Conservation (phyloP, 306 rosid species). For the Citrullus colocynthis region DNA sequence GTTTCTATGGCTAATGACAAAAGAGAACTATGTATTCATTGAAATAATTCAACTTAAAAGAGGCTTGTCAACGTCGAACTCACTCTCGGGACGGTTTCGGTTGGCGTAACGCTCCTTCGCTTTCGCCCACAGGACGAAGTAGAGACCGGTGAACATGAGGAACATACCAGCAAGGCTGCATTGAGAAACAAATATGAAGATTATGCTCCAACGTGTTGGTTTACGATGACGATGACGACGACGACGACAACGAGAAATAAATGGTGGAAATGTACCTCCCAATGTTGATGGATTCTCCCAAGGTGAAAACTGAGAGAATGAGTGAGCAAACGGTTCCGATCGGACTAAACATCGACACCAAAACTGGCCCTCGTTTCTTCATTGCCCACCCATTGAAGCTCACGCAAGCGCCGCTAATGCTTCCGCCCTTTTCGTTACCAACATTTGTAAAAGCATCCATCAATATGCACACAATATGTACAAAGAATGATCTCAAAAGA, state of each 20-base stretch:
- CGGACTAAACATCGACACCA: constrained; percentile 78
- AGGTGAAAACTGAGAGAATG: constrained; percentile 34
- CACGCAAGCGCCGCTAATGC: constrained; percentile 42
- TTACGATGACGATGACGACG: not conserved
- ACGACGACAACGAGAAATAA: not conserved
- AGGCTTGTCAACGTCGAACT: constrained; percentile 56
- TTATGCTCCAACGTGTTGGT: not conserved
- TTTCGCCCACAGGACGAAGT: constrained; percentile 87
- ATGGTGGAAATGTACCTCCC: constrained; percentile 39
- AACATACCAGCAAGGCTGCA: constrained; percentile 78
- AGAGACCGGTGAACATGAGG: constrained; percentile 78
- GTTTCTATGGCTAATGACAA: not conserved
- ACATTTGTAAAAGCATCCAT: not conserved
- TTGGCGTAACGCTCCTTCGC: constrained; percentile 43
- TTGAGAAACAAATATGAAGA: not conserved
- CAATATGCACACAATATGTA: not conserved
- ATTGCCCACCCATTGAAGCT: constrained; percentile 89
- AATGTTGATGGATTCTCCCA: constrained; percentile 37
- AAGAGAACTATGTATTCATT: not conserved
- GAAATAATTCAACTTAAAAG: constrained; percentile 37
- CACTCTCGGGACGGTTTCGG: constrained; percentile 26
- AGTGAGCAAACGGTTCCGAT: constrained; percentile 61
- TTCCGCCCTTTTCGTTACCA: constrained; percentile 37
- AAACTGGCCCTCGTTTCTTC: constrained; percentile 79
- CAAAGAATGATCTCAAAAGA: not conserved